Evolutionary conservation across 1,139 yeast species (phyloP), one percentile per base, ranked within the genome.

Genomic region (Nakaseomyces kungkrabaensis): DNA sequence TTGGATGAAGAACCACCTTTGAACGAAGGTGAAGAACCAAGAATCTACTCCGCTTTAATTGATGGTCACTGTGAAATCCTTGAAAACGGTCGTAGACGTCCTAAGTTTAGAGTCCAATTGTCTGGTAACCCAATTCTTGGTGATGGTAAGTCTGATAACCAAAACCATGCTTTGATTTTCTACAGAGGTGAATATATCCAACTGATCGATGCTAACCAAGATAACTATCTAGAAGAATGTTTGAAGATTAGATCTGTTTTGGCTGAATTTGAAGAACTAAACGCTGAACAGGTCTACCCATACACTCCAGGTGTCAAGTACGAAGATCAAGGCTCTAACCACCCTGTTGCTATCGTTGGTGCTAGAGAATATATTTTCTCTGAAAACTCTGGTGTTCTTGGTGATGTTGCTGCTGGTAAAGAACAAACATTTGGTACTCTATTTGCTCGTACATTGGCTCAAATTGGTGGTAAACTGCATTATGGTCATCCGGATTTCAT

Each of bases 371-470:
- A 92, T 73, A 92, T 92, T 74, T 92, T 92, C 85, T 88, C 97
- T 56, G 98, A 92, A 73, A 92, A 90, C 75, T 85, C 96, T 59
- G 98, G 98, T 85, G 87, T 92, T 65, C 79, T 92, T 61, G 98
- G 98, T 83, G 98, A 92, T 73, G 95, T 92, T 70, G 98, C 98
- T 63, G 98, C 98, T 59, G 98, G 97, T 81, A 92, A 92, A 76
- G 98, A 92, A 79, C 98, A 92, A 73, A 92, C 98, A 60, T 92
- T 92, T 68, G 98, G 98, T 82, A 92, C 98, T 10, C 76, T 92
- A 69, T 92, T 92, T 66, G 95, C 97, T 42, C 86, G 98, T 79
- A 92, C 97, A 47, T 77, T 92, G 72, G 94, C 98, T 55, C 97
- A 90, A 75, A 85, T 92, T 72, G 98, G 98, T 73, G 97, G 97